Percentiles rank a stretch among this genome's conserved stretches.
These are phyloP conservation scores for Microbotryomycetes sp. DNA, from an alignment of 1,284 basidiomycete species.

Conservation along the genomic window DNA sequence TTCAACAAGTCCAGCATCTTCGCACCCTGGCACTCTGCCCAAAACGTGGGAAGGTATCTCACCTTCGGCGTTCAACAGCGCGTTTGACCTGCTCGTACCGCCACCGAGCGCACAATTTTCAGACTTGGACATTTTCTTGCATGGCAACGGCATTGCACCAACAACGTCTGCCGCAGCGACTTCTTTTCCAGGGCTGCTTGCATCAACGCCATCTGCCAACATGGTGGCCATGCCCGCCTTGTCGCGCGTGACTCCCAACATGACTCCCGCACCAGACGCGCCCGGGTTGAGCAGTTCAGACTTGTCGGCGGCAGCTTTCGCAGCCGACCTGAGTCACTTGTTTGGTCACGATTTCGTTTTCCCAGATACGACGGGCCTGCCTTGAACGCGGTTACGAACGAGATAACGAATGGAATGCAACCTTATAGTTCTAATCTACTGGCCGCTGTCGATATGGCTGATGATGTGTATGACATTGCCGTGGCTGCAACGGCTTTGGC, in stretches of 20 bases:
- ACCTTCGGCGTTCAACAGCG: background rate
- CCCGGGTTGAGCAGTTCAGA: background rate
- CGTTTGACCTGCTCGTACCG: background rate
- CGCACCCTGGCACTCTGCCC: background rate
- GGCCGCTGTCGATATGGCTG: no score
- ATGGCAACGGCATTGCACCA: background rate
- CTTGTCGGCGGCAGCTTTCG: background rate
- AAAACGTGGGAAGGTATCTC: background rate
- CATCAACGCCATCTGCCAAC: background rate
- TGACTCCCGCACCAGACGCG: background rate
- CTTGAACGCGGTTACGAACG: no score
- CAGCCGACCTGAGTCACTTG: background rate
- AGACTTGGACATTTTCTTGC: background rate
- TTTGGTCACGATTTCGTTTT: background rate
- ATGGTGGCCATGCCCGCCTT: background rate
- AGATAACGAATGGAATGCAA: no score
- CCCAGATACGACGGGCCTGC: background rate
- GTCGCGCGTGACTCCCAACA: background rate
- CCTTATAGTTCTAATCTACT: no score
- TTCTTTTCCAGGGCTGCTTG: no score
- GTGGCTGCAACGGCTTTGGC: no score
- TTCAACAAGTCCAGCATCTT: background rate
- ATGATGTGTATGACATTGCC: no score
- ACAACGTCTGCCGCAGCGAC: background rate
- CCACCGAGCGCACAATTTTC: background rate